Evolutionary conservation across 306 rosid species (phyloP), one percentile per base, ranked within the genome.

Genomic region (Prunus mongolica): DNA sequence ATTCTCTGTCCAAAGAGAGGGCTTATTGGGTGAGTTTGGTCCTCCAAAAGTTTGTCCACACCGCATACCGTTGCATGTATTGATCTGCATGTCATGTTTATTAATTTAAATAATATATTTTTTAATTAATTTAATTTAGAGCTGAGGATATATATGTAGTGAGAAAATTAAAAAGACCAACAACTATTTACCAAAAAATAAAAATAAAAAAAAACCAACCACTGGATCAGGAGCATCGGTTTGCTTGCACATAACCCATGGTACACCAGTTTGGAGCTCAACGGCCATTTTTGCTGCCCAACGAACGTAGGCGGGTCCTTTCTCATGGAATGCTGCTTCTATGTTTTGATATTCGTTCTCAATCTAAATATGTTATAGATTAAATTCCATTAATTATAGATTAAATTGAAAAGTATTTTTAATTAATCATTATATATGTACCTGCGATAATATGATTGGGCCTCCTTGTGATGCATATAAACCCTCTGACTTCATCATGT

Each of bases 161-260:
- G 9, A 38, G 44, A 38, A 7, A 38, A 38, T 38, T 38, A 38
- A 38, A 38, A 38, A 38, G 9, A 6, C 44, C 8, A 30, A 30
- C 34, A 30, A 30, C 0, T 3, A 30, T 30, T 30, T 30, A 30
- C 5, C 4, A 30, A 30, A 30, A 30, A 30, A 24, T 0, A 3
- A 30, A 3, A 30, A 30, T 0, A 30, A 3, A 7, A 38, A 38
- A 38, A 38, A 2, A 38, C 44, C 9, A 12, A 92, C 96, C 84
- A 90, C 86, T 0, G 98, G 96, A 79, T 89, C 89, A 46, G 96
- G 96, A 69, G 98, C 98, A 38, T 90, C 98, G 2, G 74, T 68
- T 77, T 93, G 91, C 83, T 90, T 89, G 91, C 98, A 93, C 98
- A 93, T 93, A n/a, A 85, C 14, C 97, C 95, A 89, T 0, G 95